Evolutionary conservation across 176 grass and related monocot genomes (phyloP).

Genomic region (Eremochloa ophiuroides): DNA sequence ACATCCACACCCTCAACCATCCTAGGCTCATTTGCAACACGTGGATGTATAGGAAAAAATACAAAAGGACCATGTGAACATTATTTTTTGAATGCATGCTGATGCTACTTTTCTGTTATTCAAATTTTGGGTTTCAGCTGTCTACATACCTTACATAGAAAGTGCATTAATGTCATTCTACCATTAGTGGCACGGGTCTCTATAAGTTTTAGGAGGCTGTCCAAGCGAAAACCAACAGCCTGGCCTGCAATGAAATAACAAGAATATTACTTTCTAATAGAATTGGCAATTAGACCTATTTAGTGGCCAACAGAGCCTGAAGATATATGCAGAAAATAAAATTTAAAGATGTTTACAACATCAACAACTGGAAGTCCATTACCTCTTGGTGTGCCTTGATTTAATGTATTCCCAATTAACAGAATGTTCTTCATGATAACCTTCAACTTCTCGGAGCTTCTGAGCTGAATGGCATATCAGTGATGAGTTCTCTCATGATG

Average conservation of each 20-base stretch:
- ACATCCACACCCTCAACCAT: background rate
- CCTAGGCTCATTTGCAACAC: background rate
- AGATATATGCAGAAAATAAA: background rate
- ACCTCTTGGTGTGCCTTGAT: slow-evolving; percentile 96
- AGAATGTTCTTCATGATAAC: slow-evolving; percentile 97
- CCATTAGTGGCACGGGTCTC: slow-evolving; percentile 79
- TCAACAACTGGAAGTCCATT: slow-evolving; percentile 18
- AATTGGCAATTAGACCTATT: slow-evolving; percentile 6
- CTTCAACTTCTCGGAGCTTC: slow-evolving; percentile 90
- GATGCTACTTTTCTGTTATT: background rate
- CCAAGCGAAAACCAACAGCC: slow-evolving; percentile 80
- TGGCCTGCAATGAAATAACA: slow-evolving; percentile 51
- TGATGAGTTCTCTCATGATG: slow-evolving; percentile 29
- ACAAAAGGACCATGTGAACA: background rate
- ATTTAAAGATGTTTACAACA: background rate
- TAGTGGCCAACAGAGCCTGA: background rate
- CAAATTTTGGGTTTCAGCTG: background rate
- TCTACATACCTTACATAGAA: slow-evolving; percentile 80
- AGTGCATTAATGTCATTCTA: slow-evolving; percentile 90
- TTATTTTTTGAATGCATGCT: background rate
- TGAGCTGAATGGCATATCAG: slow-evolving; percentile 44
- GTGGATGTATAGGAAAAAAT: background rate
- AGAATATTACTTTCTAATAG: slow-evolving; percentile 12
- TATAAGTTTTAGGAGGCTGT: slow-evolving; percentile 84
- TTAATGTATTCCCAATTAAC: slow-evolving; percentile 83